Percentiles rank a stretch among this genome's conserved stretches.
Conservation (phyloP, 306 rosid genomes). For the Canavalia gladiata region DNA sequence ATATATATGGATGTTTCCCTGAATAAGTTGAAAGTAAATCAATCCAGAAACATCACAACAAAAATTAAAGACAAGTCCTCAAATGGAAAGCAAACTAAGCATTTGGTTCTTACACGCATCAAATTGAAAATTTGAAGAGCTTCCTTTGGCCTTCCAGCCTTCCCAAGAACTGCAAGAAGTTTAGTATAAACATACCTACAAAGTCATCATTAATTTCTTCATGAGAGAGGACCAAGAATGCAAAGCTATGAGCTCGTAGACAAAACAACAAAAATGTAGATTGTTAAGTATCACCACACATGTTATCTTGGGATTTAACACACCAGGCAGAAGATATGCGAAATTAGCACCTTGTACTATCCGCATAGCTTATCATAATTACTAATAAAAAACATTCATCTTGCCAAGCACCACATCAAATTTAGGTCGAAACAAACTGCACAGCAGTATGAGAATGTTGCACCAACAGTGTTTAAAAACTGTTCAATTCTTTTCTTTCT, state of each 20-base stretch:
- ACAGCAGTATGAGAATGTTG: constrained; percentile 13
- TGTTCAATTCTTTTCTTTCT: not conserved
- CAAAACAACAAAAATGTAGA: not conserved
- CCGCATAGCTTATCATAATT: not conserved
- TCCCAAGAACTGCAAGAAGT: constrained; percentile 90
- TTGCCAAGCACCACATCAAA: constrained; percentile 16
- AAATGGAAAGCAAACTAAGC: constrained; percentile 46
- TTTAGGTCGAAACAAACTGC: constrained; percentile 4
- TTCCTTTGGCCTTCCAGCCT: constrained; percentile 81
- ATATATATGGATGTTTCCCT: constrained; percentile 76
- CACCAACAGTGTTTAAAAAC: not conserved
- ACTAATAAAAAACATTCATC: constrained; percentile 5
- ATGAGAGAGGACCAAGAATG: constrained; percentile 16
- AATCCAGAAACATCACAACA: constrained; percentile 43
- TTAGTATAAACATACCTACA: constrained; percentile 94
- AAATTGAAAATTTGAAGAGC: constrained; percentile 78
- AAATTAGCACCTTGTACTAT: constrained; percentile 14
- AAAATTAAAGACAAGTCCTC: constrained; percentile 30
- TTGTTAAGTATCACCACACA: not conserved
- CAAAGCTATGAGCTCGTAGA: constrained; percentile 39
- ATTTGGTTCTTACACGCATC: constrained; percentile 77
- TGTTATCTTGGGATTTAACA: not conserved
- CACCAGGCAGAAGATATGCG: constrained; percentile 23
- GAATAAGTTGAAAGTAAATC: constrained; percentile 54
- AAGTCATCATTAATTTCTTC: constrained; percentile 37